Evolutionary conservation across 2,329 filamentous ascomycete genomes (phyloP).

Genomic region (Colletotrichum endophyticum): DNA sequence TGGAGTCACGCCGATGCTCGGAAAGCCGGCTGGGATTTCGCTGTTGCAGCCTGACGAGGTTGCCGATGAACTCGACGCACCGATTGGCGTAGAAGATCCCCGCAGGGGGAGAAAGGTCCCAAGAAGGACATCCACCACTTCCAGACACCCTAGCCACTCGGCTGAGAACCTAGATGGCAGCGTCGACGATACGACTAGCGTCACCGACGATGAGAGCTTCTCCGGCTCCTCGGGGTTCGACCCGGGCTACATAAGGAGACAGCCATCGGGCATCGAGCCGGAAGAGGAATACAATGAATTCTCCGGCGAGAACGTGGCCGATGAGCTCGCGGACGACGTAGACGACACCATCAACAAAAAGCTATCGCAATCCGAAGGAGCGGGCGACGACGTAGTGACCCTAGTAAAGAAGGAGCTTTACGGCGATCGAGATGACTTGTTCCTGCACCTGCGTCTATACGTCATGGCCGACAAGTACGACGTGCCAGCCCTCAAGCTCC

Average conservation of each 20-base stretch:
- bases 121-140: neutral
- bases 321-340: neutral
- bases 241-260: neutral
- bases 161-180: neutral
- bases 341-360: neutral
- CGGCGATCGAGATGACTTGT: neutral
- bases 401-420: neutral
- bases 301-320: neutral
- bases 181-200: neutral
- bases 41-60: conserved; percentile 1
- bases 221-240: neutral
- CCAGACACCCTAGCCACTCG: neutral
- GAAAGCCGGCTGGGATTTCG: neutral
- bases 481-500: conserved; percentile 32
- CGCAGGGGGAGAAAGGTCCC: neutral
- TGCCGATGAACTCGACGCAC: neutral
- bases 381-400: neutral
- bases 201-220: neutral
- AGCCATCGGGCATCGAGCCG: neutral
- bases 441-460: conserved; percentile 31
- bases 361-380: neutral
- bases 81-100: neutral
- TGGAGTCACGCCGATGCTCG: neutral
- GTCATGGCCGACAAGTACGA: conserved; percentile 40
- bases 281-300: neutral